These are phyloP conservation scores for Acidomyces sp. DNA, from an alignment of 495 filamentous ascomycete species.

Conservation along the genomic window DNA sequence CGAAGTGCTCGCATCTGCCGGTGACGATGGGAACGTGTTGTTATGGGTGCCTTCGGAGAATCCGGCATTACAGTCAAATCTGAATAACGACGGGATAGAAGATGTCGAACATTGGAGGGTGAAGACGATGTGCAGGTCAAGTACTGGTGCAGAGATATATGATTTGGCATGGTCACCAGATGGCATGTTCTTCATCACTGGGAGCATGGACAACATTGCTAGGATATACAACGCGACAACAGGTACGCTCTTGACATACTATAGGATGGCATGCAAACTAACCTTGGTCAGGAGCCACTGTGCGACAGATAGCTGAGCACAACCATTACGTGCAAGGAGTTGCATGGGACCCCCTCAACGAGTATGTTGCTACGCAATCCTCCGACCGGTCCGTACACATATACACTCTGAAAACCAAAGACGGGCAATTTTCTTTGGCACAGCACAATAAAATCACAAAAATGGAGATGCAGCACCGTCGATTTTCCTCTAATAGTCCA, in stretches of 20 bases:
- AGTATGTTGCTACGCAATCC: conserved; percentile 95
- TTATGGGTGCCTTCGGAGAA: conserved; percentile 85
- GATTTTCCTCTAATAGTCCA: conserved; percentile 85
- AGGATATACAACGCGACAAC: conserved; percentile 92
- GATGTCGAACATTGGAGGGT: conserved; percentile 96
- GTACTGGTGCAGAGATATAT: conserved; percentile 79
- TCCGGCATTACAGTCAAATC: conserved; percentile 44
- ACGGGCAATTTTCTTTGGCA: conserved; percentile 84
- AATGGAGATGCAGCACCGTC: conserved; percentile 80
- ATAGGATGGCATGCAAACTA: neutral
- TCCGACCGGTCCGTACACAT: conserved; percentile 97
- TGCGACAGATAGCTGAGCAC: conserved; percentile 96
- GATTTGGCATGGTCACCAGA: conserved; percentile 98
- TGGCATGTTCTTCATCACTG: conserved; percentile 89
- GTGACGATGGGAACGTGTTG: conserved; percentile 92
- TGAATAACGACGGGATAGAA: conserved; percentile 74
- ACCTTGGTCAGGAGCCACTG: conserved; percentile 55
- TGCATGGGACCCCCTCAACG: conserved; percentile 95
- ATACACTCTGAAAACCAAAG: conserved; percentile 88
- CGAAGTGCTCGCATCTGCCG: conserved; percentile 85
- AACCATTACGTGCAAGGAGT: conserved; percentile 99
- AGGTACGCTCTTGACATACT: conserved; percentile 37
- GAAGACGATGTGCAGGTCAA: conserved; percentile 92
- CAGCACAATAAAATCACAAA: conserved; percentile 62
- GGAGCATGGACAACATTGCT: conserved; percentile 98